Conservation (phyloP, 1,284 basidiomycete species). For the Apiotrichum siamense region DNA sequence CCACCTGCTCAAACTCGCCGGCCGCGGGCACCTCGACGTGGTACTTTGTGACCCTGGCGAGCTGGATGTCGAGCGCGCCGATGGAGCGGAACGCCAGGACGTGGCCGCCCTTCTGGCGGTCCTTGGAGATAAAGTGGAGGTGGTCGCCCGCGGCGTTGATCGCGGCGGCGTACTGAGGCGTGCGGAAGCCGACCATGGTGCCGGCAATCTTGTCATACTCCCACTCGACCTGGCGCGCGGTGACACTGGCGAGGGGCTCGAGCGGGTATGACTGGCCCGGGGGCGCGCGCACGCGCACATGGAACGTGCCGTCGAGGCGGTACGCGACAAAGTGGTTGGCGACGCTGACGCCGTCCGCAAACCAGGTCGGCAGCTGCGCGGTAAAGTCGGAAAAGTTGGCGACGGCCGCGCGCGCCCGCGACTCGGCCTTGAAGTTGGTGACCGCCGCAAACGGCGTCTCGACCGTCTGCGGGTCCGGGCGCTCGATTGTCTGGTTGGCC, state of each 20-base stretch:
- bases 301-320: constrained; percentile 9
- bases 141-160: constrained; percentile 13
- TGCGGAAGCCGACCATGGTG: constrained; percentile 11
- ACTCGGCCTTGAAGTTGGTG: constrained; percentile 1
- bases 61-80: not conserved
- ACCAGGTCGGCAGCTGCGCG: constrained; percentile 1
- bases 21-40: constrained; percentile 1
- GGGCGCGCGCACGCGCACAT: constrained; percentile 7
- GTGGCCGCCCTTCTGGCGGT: constrained; percentile 6
- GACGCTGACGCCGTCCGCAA: not conserved
- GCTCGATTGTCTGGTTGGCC: not conserved
- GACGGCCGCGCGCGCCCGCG: not conserved
- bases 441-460: constrained; percentile 7
- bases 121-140: constrained; percentile 8
- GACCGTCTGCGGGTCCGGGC: not conserved
- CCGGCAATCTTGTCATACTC: not conserved
- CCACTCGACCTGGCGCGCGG: constrained; percentile 8
- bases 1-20: constrained; percentile 1
- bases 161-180: constrained; percentile 5
- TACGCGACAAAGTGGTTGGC: constrained; percentile 8
- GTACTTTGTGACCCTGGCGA: not conserved
- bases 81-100: constrained; percentile 5
- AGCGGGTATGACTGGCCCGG: not conserved
- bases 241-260: constrained; percentile 3
- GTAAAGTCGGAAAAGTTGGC: constrained; percentile 8